Evolutionary conservation across 306 rosid species (phyloP).

Genomic region (Styphnolobium japonicum): DNA sequence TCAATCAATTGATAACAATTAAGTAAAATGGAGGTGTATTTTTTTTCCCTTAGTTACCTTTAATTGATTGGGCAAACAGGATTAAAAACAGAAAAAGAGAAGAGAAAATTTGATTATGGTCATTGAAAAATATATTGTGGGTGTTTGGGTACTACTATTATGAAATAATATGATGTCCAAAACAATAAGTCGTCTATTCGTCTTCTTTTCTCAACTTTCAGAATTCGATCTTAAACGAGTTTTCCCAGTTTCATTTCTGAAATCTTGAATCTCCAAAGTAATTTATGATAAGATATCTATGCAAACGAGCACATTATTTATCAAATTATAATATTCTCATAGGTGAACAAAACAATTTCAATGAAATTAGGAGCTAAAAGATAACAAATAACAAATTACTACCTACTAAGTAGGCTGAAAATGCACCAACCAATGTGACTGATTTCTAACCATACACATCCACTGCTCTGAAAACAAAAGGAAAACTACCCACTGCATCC

Average conservation of each 20-base stretch:
- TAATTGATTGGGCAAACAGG: too few species aligned
- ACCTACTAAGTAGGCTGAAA: neutral
- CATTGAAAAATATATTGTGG: too few species aligned
- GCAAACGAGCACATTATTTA: neutral
- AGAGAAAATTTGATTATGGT: too few species aligned
- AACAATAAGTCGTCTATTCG: neutral
- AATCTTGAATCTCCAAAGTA: neutral
- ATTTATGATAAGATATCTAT: neutral
- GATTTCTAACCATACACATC: conserved; percentile 20
- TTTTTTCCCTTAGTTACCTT: too few species aligned
- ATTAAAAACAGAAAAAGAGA: too few species aligned
- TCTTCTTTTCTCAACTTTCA: neutral
- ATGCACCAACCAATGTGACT: conserved; percentile 11
- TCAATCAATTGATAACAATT: too few species aligned
- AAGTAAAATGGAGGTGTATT: too few species aligned
- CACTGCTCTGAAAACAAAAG: neutral
- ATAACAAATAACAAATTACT: neutral
- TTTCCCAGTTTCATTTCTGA: neutral
- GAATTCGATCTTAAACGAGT: neutral
- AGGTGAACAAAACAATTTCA: neutral
- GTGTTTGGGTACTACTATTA: neutral
- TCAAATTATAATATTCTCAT: neutral
- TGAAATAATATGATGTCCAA: neutral
- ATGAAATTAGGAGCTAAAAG: neutral
- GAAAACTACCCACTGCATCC: neutral